A percentile compares a stretch with the other conserved stretches of the same genome.
Conservation (phyloP, 2,329 filamentous ascomycete species). For the Monilinia vaccinii-corymbosi region DNA sequence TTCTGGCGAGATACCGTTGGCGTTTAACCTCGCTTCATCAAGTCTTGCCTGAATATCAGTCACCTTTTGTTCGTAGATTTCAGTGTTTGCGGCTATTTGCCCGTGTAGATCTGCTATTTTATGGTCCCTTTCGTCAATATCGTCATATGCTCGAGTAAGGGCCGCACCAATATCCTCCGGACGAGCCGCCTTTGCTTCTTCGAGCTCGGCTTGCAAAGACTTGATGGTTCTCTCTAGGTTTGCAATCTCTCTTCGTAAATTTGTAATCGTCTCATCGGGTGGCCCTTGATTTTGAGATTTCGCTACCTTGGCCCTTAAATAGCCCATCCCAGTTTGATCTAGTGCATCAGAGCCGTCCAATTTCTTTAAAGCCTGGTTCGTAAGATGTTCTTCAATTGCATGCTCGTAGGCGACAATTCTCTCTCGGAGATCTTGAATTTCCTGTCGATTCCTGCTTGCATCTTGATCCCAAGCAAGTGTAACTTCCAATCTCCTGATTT, state of each 20-base stretch:
- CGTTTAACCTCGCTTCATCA: background rate
- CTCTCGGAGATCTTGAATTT: background rate
- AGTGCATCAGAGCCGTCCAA: background rate
- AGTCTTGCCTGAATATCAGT: background rate
- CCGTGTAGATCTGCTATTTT: background rate
- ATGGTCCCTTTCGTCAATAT: background rate
- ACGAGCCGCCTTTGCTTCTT: background rate
- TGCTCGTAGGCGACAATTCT: background rate
- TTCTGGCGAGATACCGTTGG: background rate
- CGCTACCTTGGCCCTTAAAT: background rate
- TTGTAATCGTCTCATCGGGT: background rate
- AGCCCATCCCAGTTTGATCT: background rate
- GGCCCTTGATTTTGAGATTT: background rate
- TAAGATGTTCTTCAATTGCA: background rate
- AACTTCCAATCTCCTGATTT: background rate
- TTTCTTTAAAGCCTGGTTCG: background rate
- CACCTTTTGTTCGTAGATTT: background rate
- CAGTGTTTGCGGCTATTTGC: background rate
- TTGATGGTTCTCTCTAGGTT: background rate
- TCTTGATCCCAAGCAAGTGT: background rate
- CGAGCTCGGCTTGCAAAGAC: background rate
- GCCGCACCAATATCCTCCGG: background rate
- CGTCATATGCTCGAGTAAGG: background rate
- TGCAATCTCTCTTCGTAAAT: background rate
- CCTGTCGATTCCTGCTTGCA: background rate